Conservation (phyloP, 1,139 yeast species). For the Scheffersomyces segobiensis region DNA sequence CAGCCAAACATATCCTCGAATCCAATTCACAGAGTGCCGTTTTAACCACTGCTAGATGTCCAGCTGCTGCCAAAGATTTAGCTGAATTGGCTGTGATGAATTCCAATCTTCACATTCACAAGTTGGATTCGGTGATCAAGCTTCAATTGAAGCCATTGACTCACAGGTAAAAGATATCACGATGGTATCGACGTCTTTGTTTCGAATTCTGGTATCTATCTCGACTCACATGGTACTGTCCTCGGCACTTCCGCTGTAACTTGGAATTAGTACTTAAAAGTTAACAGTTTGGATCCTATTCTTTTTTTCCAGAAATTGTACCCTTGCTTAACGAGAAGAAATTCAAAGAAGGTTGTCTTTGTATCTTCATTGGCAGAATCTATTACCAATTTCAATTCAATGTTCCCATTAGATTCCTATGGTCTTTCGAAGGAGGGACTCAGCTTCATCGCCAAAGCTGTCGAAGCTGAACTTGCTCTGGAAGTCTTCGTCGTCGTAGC, state of each 20-base stretch:
- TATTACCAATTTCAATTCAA: constrained; percentile 21
- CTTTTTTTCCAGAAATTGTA: constrained; percentile 2
- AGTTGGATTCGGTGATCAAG: constrained; percentile 4
- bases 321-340: constrained; percentile 3
- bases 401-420: constrained; percentile 8
- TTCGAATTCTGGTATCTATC: constrained; percentile 3
- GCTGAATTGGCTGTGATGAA: constrained; percentile 8
- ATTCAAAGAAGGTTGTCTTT: constrained; percentile 3
- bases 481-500: constrained; percentile 24
- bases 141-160: constrained; percentile 22
- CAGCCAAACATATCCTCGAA: constrained; percentile 16
- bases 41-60: constrained; percentile 17
- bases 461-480: constrained; percentile 19
- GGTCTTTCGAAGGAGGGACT: constrained; percentile 18
- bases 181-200: constrained; percentile 3
- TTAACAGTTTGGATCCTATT: constrained; percentile 4
- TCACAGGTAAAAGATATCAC: neutral
- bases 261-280: constrained; percentile 1
- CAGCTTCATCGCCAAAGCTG: constrained; percentile 18
- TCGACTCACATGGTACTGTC: neutral
- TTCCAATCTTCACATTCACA: constrained; percentile 3
- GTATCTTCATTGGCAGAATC: constrained; percentile 6
- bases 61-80: constrained; percentile 11
- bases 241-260: neutral
- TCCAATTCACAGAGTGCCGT: constrained; percentile 17